Percentiles rank a stretch among this genome's conserved stretches.
Conservation (phyloP, 106 monocot species). For the Triglochin maritima region DNA sequence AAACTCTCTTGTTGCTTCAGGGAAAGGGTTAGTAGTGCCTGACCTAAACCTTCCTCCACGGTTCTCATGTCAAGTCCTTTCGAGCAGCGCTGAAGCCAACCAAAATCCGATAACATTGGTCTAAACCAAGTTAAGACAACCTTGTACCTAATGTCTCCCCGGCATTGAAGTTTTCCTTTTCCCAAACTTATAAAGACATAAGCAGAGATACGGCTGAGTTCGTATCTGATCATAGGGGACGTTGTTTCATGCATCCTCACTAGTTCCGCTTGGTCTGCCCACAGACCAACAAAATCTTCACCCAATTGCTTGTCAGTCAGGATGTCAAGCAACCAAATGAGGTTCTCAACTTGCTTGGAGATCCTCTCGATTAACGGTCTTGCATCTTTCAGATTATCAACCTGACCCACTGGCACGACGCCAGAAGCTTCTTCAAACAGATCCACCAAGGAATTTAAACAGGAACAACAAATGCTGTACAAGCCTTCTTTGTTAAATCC, state of each 20-base stretch:
- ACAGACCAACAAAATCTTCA: conserved; percentile 40
- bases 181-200: conserved; percentile 62
- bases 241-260: conserved; percentile 42
- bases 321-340: conserved; percentile 32
- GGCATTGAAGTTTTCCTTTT: conserved; percentile 55
- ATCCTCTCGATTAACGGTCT: conserved; percentile 39
- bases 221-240: conserved; percentile 80
- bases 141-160: conserved; percentile 28
- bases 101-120: conserved; percentile 72
- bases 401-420: neutral
- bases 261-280: conserved; percentile 44
- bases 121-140: conserved; percentile 54
- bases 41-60: conserved; percentile 67
- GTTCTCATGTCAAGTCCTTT: conserved; percentile 70
- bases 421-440: conserved; percentile 53
- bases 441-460: conserved; percentile 39
- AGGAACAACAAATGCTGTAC: conserved; percentile 44
- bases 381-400: neutral
- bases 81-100: conserved; percentile 67
- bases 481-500: conserved; percentile 55
- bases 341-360: conserved; percentile 57
- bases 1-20: conserved; percentile 61
- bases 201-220: conserved; percentile 73
- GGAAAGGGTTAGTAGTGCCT: conserved; percentile 64
- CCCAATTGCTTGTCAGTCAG: conserved; percentile 30